Evolutionary conservation across 2,329 filamentous ascomycete genomes (phyloP).

Genomic region (Xylaria hypoxylon): DNA sequence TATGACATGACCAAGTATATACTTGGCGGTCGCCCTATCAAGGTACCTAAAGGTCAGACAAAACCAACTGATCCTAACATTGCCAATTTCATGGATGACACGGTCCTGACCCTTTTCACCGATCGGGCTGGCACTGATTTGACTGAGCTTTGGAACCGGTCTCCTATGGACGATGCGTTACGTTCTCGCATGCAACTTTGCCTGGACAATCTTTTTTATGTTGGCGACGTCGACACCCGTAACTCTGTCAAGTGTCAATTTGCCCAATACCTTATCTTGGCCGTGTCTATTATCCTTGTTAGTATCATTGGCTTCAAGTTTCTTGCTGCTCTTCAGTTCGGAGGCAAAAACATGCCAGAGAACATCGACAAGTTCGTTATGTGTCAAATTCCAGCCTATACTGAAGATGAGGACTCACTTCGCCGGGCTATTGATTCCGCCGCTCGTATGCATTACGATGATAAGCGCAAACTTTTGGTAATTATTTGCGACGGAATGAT

Average conservation of each 20-base stretch:
- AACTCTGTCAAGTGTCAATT: conserved; percentile 88
- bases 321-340: conserved; percentile 93
- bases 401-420: conserved; percentile 96
- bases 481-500: conserved; percentile 99
- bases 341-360: conserved; percentile 89
- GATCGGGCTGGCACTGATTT: conserved; percentile 81
- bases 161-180: conserved; percentile 67
- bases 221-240: conserved; percentile 91
- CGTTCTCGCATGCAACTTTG: conserved; percentile 81
- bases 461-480: conserved; percentile 95
- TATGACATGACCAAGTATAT: conserved; percentile 93
- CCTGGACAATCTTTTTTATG: conserved; percentile 93
- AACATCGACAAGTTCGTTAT: conserved; percentile 99
- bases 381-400: conserved; percentile 97
- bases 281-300: conserved; percentile 83
- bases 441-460: conserved; percentile 95
- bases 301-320: conserved; percentile 95
- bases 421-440: conserved; percentile 97
- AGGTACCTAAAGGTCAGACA: conserved; percentile 65
- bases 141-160: conserved; percentile 81
- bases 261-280: conserved; percentile 87
- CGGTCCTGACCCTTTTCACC: conserved; percentile 82
- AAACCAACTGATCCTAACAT: conserved; percentile 61
- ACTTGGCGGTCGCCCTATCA: conserved; percentile 75
- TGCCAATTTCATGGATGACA: conserved; percentile 82